phyloP scores from a whole-genome alignment of 495 filamentous ascomycete species.

The Oidiodendron maius region DNA sequence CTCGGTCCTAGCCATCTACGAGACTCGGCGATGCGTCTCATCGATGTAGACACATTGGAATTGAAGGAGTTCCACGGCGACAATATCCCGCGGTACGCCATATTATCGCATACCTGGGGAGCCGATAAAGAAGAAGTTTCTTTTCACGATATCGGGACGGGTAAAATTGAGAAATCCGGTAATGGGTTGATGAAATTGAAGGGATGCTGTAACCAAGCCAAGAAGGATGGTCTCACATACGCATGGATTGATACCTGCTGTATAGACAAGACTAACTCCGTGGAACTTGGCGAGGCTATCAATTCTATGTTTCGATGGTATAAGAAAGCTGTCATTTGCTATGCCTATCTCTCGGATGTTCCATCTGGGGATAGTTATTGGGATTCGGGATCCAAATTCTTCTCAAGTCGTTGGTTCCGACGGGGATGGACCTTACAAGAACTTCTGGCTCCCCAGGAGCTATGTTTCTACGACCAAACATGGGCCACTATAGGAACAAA shows the following conservation, averaged over 20 bases:
- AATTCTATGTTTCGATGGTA: too few species aligned
- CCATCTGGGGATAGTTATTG: not conserved
- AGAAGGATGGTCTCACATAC: conserved; percentile 15
- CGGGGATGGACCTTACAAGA: conserved; percentile 4
- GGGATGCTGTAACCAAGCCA: conserved; percentile 17
- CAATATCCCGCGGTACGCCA: not conserved
- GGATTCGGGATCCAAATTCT: conserved; percentile 1
- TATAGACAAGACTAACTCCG: conserved; percentile 19
- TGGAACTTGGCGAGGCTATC: conserved; percentile 32
- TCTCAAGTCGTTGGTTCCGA: conserved; percentile 1
- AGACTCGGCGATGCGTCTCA: not conserved
- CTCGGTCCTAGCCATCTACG: too few species aligned
- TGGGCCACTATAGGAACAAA: conserved; percentile 5
- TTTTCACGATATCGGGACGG: not conserved
- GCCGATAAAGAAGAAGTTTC: not conserved
- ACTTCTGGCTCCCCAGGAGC: conserved; percentile 2
- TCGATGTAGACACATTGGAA: not conserved
- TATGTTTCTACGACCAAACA: conserved; percentile 8
- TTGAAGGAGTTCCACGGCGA: not conserved
- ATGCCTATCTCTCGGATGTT: conserved; percentile 9
- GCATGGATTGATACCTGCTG: conserved; percentile 38
- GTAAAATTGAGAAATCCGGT: conserved; percentile 8
- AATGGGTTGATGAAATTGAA: conserved; percentile 19
- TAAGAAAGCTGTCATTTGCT: conserved; percentile 37
- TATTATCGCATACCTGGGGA: not conserved